Conservation (phyloP, 163 green algal species). For the Chlorella variabilis region DNA sequence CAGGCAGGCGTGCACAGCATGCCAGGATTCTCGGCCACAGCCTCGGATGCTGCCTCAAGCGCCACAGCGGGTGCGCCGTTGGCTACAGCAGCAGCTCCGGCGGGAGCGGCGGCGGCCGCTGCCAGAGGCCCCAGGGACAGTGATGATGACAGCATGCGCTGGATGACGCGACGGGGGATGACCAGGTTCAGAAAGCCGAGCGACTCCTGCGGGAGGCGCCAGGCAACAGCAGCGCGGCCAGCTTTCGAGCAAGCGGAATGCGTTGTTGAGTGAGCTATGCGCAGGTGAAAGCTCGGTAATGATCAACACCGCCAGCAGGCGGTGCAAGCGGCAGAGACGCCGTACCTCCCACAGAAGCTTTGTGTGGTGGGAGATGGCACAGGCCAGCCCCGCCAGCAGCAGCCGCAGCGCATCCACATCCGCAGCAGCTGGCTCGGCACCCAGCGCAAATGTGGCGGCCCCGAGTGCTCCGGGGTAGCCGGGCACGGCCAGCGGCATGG, state of each 20-base stretch:
- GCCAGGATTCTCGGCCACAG: too few relatives aligned
- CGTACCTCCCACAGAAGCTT: slow-evolving; percentile 30
- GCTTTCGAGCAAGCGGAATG: too few relatives aligned
- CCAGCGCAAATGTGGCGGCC: slow-evolving; percentile 7
- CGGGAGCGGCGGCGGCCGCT: not conserved
- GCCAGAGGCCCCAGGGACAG: not conserved
- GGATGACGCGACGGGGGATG: not conserved
- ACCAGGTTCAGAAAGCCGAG: slow-evolving; percentile 20
- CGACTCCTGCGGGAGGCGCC: not conserved
- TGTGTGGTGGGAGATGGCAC: slow-evolving; percentile 7
- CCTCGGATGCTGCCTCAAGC: too few relatives aligned
- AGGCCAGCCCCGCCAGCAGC: not conserved
- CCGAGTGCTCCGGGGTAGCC: not conserved
- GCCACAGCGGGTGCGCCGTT: not conserved
- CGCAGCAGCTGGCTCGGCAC: not conserved
- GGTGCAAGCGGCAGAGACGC: not conserved
- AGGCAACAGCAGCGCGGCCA: too few relatives aligned
- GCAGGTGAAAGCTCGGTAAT: too few relatives aligned
- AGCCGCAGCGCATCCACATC: not conserved
- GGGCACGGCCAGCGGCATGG: not conserved
- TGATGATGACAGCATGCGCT: slow-evolving; percentile 16
- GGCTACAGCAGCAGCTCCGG: not conserved
- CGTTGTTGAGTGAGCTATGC: too few relatives aligned
- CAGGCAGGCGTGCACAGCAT: too few relatives aligned
- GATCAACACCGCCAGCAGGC: too few relatives aligned